A percentile compares a stretch with the other conserved stretches of the same genome.
Conservation (phyloP, 2,329 filamentous ascomycete species). For the Cordyceps tenuipes region DNA sequence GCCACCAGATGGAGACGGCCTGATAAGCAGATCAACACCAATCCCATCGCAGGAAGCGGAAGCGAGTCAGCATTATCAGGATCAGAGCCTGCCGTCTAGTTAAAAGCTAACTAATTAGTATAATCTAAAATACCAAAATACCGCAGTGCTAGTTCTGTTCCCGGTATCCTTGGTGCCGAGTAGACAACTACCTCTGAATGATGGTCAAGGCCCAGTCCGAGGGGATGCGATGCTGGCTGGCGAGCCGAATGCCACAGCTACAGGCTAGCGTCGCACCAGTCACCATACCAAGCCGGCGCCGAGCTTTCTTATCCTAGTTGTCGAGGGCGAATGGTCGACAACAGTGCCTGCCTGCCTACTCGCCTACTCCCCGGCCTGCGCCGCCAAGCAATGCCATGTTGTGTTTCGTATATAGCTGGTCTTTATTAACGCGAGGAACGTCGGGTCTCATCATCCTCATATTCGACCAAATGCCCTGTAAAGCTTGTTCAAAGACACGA, state of each 20-base stretch:
- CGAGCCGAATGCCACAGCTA: background rate
- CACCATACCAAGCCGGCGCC: background rate
- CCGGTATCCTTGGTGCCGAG: background rate
- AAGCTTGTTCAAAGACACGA: background rate
- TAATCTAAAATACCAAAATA: background rate
- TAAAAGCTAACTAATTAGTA: too few species aligned
- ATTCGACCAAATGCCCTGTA: background rate
- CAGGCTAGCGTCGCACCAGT: slow-evolving; percentile 1
- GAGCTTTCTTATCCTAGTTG: background rate
- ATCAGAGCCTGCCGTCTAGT: background rate
- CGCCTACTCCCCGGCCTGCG: background rate
- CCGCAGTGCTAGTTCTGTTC: background rate
- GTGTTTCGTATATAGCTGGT: background rate
- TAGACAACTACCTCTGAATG: too few species aligned
- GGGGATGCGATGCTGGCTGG: background rate
- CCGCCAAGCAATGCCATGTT: background rate
- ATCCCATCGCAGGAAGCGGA: too few species aligned
- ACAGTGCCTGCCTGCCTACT: too few species aligned
- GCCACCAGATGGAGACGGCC: background rate
- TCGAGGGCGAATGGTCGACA: background rate
- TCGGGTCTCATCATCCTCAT: background rate
- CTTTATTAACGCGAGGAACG: background rate
- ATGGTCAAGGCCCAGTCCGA: background rate
- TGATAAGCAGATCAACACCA: slow-evolving; percentile 5
- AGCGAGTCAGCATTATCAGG: background rate